phyloP scores from a whole-genome alignment of 2,329 filamentous ascomycete genomes.

The Aspergillaceae sp. region DNA sequence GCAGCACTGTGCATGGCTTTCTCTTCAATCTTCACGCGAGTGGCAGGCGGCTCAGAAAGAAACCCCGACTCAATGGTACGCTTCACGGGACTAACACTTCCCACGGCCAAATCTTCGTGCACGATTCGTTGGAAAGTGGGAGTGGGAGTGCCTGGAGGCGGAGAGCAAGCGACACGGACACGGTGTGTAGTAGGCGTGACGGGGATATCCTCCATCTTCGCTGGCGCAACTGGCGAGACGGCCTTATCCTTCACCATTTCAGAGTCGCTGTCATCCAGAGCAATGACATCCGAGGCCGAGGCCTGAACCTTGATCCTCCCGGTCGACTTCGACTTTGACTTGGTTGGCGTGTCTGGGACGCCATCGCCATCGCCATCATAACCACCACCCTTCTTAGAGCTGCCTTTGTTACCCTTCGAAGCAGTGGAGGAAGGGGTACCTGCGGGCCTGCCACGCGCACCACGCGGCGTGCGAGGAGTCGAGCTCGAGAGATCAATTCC shows the following conservation, averaged over 20 bases:
- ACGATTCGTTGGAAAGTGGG: background rate
- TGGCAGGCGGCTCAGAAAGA: no score
- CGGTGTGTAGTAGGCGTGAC: background rate
- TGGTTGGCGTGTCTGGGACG: slow-evolving; percentile 2
- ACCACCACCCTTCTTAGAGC: background rate
- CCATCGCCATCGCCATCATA: background rate
- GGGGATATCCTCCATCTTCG: background rate
- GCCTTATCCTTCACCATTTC: slow-evolving; percentile 2
- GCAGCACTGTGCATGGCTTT: no score
- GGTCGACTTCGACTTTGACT: background rate
- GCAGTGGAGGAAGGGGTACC: slow-evolving; percentile 7
- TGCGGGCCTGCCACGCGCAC: slow-evolving; percentile 8
- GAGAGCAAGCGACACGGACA: background rate
- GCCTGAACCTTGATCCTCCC: background rate
- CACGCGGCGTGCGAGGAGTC: slow-evolving; percentile 11
- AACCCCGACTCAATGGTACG: background rate
- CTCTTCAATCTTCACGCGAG: no score
- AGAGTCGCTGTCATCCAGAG: slow-evolving; percentile 4
- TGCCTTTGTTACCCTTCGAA: background rate
- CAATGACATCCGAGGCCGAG: slow-evolving; percentile 9
- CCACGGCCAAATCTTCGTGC: background rate
- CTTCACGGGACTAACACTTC: background rate
- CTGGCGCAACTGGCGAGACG: no score
- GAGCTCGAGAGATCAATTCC: slow-evolving; percentile 4
- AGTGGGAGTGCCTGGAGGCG: background rate